These are phyloP conservation scores for Thyridium curvatum DNA, from an alignment of 2,329 filamentous ascomycete species.

Conservation along the genomic window DNA sequence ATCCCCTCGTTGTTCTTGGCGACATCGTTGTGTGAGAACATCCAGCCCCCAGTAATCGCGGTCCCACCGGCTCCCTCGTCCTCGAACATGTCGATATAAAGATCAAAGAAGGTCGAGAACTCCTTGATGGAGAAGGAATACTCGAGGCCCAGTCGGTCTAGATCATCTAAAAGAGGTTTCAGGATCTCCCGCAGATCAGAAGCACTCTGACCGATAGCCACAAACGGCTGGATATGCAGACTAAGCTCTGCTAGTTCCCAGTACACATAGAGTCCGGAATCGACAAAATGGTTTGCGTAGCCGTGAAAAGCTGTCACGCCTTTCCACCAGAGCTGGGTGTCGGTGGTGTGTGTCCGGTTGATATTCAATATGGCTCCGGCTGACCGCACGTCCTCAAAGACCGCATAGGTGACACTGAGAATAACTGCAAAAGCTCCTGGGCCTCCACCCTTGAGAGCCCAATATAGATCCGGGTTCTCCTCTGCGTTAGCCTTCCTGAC, in stretches of 20 bases:
- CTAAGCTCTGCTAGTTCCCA: slow-evolving; percentile 32
- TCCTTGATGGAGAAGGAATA: slow-evolving; percentile 19
- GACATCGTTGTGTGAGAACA: slow-evolving; percentile 27
- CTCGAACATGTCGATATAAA: slow-evolving; percentile 30
- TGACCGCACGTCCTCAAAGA: slow-evolving; percentile 26
- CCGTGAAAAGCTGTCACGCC: slow-evolving; percentile 41
- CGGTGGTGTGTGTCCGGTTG: slow-evolving; percentile 25
- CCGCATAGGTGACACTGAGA: slow-evolving; percentile 29
- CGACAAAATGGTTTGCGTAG: slow-evolving; percentile 31
- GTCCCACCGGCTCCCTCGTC: slow-evolving; percentile 23
- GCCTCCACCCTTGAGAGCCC: slow-evolving; percentile 48
- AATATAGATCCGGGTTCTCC: slow-evolving; percentile 46
- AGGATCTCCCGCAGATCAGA: slow-evolving; percentile 26
- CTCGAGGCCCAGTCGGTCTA: slow-evolving; percentile 18
- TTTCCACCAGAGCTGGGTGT: slow-evolving; percentile 37
- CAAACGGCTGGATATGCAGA: slow-evolving; percentile 30
- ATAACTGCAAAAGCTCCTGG: slow-evolving; percentile 46
- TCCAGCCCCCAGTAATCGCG: slow-evolving; percentile 29
- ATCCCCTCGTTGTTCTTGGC: slow-evolving; percentile 25
- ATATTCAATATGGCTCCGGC: slow-evolving; percentile 34
- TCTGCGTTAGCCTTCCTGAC: slow-evolving; percentile 32
- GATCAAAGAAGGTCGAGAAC: slow-evolving; percentile 25
- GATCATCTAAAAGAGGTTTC: slow-evolving; percentile 24
- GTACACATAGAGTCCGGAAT: slow-evolving; percentile 33
- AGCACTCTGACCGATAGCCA: slow-evolving; percentile 26